Evolutionary conservation across 192 early-diverging fungal genomes (phyloP).

Genomic region (Coemansia pectinata): DNA sequence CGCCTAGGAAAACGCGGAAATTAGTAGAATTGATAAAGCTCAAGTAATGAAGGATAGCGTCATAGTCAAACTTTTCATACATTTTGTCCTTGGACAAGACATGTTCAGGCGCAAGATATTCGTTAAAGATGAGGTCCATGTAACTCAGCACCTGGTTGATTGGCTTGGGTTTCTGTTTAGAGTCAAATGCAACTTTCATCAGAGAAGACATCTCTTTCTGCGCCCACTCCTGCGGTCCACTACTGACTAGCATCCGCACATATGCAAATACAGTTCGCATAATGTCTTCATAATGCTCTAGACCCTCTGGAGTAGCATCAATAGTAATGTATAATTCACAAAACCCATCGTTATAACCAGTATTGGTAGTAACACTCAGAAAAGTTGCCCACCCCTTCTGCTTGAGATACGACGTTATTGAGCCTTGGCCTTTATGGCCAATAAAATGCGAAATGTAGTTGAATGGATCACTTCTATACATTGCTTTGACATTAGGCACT

Average conservation of each 20-base stretch:
- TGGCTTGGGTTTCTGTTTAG: slow-evolving; percentile 57
- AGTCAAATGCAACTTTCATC: slow-evolving; percentile 55
- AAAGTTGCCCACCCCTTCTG: slow-evolving; percentile 77
- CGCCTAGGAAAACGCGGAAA: slow-evolving; percentile 53
- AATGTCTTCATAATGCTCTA: slow-evolving; percentile 28
- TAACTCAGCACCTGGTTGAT: slow-evolving; percentile 57
- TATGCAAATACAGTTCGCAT: slow-evolving; percentile 28
- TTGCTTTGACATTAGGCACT: slow-evolving; percentile 66
- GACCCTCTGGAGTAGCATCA: slow-evolving; percentile 14
- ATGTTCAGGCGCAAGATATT: slow-evolving; percentile 62
- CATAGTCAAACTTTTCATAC: slow-evolving; percentile 61
- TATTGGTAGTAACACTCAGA: background rate
- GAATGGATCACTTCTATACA: slow-evolving; percentile 57
- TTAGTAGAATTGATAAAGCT: slow-evolving; percentile 58
- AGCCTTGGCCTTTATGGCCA: slow-evolving; percentile 78
- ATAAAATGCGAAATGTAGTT: slow-evolving; percentile 75
- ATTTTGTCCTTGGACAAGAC: slow-evolving; percentile 64
- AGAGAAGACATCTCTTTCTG: slow-evolving; percentile 34
- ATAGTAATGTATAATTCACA: slow-evolving; percentile 10
- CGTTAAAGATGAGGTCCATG: slow-evolving; percentile 67
- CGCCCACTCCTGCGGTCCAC: slow-evolving; percentile 29
- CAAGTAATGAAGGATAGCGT: slow-evolving; percentile 60
- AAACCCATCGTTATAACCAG: slow-evolving; percentile 7
- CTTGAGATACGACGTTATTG: slow-evolving; percentile 77
- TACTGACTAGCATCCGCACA: slow-evolving; percentile 17